phyloP scores from a whole-genome alignment of 371 early-diverging fungal species.

The Batkoa obscura region DNA sequence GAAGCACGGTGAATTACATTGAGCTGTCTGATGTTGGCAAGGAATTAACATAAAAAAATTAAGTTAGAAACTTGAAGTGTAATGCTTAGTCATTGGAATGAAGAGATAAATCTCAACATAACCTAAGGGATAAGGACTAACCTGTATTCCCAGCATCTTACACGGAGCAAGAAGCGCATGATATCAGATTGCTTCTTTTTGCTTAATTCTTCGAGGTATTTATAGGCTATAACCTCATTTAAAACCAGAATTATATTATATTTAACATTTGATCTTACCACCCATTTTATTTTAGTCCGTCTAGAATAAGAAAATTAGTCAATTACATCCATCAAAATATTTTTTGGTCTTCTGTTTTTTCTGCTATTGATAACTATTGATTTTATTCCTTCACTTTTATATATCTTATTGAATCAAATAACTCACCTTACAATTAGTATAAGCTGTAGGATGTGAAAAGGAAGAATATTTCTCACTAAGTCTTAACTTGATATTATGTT shows the following conservation, averaged over 20 bases:
- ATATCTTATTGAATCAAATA: no score
- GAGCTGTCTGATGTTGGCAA: slow-evolving; percentile 46
- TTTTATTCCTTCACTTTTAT: no score
- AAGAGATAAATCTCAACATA: slow-evolving; percentile 3
- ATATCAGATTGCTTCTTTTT: slow-evolving; percentile 99
- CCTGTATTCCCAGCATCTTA: slow-evolving; percentile 98
- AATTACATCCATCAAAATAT: no score
- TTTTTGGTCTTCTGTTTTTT: no score
- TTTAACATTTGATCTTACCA: not conserved
- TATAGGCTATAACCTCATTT: slow-evolving; percentile 36
- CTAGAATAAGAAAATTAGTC: no score
- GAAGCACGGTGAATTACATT: slow-evolving; percentile 94
- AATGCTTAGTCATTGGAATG: slow-evolving; percentile 2
- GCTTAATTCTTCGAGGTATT: slow-evolving; percentile 94
- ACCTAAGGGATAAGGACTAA: slow-evolving; percentile 12
- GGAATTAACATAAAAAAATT: not conserved
- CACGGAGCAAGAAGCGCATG: slow-evolving; percentile 93
- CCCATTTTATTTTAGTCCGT: not conserved
- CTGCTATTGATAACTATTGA: no score
- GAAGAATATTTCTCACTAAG: no score
- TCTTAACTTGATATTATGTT: no score
- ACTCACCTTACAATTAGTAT: no score
- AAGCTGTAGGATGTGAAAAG: no score
- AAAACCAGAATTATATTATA: not conserved
- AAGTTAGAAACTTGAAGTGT: not conserved